A percentile compares a stretch with the other conserved stretches of the same genome.
Conservation (phyloP, 2,329 filamentous ascomycete genomes). For the Aspergillus sp. region DNA sequence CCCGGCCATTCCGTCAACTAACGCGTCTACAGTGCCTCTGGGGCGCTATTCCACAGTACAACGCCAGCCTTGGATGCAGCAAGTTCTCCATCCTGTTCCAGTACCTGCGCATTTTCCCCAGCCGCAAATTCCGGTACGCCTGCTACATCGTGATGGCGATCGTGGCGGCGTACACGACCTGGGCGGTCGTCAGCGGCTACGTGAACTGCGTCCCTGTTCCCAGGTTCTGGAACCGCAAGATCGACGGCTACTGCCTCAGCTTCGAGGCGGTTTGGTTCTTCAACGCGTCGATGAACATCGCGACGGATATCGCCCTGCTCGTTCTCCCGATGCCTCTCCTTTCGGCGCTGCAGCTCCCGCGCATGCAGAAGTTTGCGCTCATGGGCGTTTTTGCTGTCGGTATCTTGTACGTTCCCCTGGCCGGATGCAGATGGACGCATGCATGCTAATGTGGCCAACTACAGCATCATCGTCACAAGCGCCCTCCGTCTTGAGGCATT, state of each 20-base stretch:
- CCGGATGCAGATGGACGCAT: not conserved
- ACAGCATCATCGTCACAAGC: constrained; percentile 24
- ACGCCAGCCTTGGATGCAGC: constrained; percentile 25
- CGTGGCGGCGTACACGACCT: constrained; percentile 20
- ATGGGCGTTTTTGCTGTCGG: constrained; percentile 36
- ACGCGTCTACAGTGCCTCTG: constrained; percentile 15
- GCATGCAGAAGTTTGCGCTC: constrained; percentile 32
- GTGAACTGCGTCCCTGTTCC: constrained; percentile 34
- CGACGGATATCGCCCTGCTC: constrained; percentile 34
- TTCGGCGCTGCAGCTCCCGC: constrained; percentile 30
- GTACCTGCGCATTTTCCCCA: constrained; percentile 37
- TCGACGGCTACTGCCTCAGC: constrained; percentile 28
- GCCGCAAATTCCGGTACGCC: constrained; percentile 18
- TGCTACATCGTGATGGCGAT: constrained; percentile 27
- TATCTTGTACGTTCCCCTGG: constrained; percentile 21
- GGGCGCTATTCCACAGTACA: constrained; percentile 25
- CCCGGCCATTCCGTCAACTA: constrained; percentile 1
- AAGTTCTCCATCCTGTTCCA: constrained; percentile 40
- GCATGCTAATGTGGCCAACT: not conserved
- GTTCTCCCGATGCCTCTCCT: constrained; percentile 36
- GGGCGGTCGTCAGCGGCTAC: constrained; percentile 30
- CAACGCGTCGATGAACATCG: constrained; percentile 34
- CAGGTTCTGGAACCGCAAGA: constrained; percentile 32
- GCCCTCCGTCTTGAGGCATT: constrained; percentile 22
- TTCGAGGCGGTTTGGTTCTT: constrained; percentile 35